Conservation (phyloP, 1,139 yeast species). For the Pichia inconspicua region DNA sequence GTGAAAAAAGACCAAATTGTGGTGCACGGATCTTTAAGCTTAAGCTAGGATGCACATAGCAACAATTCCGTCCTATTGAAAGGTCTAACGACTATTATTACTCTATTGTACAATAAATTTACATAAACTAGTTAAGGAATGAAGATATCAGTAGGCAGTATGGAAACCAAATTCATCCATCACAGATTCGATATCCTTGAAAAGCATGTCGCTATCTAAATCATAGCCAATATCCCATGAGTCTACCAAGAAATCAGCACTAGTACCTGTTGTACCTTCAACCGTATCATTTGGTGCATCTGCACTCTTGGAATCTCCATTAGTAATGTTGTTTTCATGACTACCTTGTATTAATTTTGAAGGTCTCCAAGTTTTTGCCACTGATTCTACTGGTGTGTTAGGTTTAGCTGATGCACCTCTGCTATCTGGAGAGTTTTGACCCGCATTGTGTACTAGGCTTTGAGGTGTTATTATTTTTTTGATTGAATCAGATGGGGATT, state of each 20-base stretch:
- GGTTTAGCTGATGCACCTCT: background rate
- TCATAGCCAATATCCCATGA: conserved; percentile 30
- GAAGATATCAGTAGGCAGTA: conserved; percentile 23
- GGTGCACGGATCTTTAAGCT: conserved; percentile 1
- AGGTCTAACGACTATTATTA: background rate
- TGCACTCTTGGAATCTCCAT: background rate
- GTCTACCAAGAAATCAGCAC: conserved; percentile 15
- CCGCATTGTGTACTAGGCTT: conserved; percentile 2
- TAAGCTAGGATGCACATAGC: too few relatives aligned
- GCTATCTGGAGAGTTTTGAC: conserved; percentile 4
- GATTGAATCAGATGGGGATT: background rate
- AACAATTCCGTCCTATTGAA: too few relatives aligned
- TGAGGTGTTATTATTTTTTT: conserved; percentile 12
- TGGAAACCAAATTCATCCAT: conserved; percentile 95
- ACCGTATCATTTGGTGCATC: background rate
- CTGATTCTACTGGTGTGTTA: background rate
- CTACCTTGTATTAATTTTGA: background rate
- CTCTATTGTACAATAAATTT: background rate
- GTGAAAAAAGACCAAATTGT: background rate
- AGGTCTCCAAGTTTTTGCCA: background rate
- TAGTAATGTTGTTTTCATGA: background rate
- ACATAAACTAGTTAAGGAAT: background rate
- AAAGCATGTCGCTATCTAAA: conserved; percentile 66
- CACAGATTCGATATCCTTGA: conserved; percentile 86
- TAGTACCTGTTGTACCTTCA: background rate